Base-by-base conservation (phyloP, 129 eudicot species). In the Calendula officinalis region DNA sequence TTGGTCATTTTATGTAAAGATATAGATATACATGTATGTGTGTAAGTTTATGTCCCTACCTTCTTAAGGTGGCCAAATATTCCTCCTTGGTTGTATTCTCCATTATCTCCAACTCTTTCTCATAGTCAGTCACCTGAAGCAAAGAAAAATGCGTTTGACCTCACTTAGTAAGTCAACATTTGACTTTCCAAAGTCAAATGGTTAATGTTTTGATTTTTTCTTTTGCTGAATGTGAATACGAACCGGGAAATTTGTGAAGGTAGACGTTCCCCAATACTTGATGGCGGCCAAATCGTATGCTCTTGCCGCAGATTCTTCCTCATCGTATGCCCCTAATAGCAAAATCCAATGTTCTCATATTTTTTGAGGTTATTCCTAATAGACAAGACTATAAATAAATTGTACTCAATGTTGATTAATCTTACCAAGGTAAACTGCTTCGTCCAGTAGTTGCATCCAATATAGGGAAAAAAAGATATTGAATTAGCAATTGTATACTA, bases 201-300 rank as follows among this genome's bases (percentile, higher is more conserved):
- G 30, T 22, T 22, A 22, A 22, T 22, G 30, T 22, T 22, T 22
- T 22, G 4, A 7, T 16, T 9, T 16, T 8, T 55, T 1, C 8
- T 2, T 15, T 14, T 17, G 0, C 9, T 43, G 12, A 62, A 8
- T 42, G 52, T 42, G 27, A 27, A 43, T 42, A 27, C 10, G 6
- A 60, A 88, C 96, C 68, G 92, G 94, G 36, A 88, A 88, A 73
- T 88, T 88, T 4, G 96, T 88, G 73, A 79, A 75, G 13, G 88
- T 88, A 16, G 92, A 45, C 4, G 82, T 84, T 51, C 96, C 96
- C 96, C 96, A 88, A 37, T 84, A 88, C 79, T 88, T 88, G 49
- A 84, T 82, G 41, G 94, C 96, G 38, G 96, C 96, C 77, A 88
- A 76, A 81, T 88, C 96, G 64, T 88, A 88, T 3, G 96, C 89